Base-by-base conservation (phyloP, 139 green algal species). In the Chlamydomonas sp. region DNA sequence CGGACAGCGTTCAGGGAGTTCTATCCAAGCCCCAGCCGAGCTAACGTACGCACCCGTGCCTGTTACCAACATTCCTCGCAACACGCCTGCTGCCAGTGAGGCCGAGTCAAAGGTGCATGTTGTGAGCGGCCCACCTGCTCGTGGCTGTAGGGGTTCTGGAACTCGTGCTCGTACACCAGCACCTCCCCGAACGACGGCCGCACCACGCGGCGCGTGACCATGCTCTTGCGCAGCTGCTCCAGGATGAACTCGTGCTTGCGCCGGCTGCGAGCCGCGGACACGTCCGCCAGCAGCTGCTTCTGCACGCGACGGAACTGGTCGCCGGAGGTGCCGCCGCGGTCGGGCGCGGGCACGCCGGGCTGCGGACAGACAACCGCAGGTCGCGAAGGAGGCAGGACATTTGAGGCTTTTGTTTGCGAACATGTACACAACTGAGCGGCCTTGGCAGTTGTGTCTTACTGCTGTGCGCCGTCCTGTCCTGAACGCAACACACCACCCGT, bases 211-310 rank as follows among this genome's bases (percentile, higher is more conserved):
- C 78, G 76, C 14, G 85, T 81, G 20, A 95, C 89, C 89, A 95
- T 90, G 84, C 82, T 81, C 12, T 82, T 81, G 4, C 87, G 84
- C 80, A 95, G 90, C 89, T 93, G 87, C 66, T 92, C 85, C 85
- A 85, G 58, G 67, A 92, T 91, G 77, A 92, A 90, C 14, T 74
- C 90, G 73, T 92, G 63, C 89, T 95, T 95, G 8, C 91, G 91
- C 8, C 92, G 87, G 20, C 75, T 83, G 4, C 92, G 87, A 9
- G 83, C 92, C 67, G 78, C 86, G 60, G 76, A 59, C 73, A 95
- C 89, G 71, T 95, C 92, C 72, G 88, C 87, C 78, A 95, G 85
- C 81, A 95, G 89, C 87, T 95, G 92, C 85, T 85, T 86, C 85
- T 95, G 92, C 63, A 95, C 85, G 5, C 84, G 90, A 63, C 89